Percentiles rank a stretch among this genome's conserved stretches.
Conservation (phyloP, 2,329 filamentous ascomycete species). For the Calycina herbarum region DNA sequence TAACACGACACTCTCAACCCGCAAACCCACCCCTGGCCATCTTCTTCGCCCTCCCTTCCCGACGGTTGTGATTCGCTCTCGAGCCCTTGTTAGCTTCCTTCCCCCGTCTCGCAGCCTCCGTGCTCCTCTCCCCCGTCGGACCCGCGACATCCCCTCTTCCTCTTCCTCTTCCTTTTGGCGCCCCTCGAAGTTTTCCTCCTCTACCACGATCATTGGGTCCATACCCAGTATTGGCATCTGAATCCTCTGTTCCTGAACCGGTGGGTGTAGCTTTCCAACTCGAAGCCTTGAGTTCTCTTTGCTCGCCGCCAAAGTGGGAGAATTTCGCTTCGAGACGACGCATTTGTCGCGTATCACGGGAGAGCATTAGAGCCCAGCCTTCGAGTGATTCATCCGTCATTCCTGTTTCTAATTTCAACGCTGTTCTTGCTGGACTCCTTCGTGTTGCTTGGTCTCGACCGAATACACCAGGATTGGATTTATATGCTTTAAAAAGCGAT, state of each 20-base stretch:
- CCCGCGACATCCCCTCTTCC: conserved; percentile 63
- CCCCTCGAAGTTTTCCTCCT: conserved; percentile 46
- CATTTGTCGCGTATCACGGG: conserved; percentile 67
- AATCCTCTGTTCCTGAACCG: conserved; percentile 58
- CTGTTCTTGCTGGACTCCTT: conserved; percentile 59
- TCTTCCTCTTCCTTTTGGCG: conserved; percentile 46
- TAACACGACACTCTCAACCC: conserved; percentile 19
- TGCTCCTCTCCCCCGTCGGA: conserved; percentile 67
- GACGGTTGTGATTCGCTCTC: conserved; percentile 81
- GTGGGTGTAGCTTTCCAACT: conserved; percentile 60
- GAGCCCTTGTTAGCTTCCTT: conserved; percentile 85
- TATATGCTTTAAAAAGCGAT: conserved; percentile 71
- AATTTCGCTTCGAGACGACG: conserved; percentile 71
- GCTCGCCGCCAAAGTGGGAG: conserved; percentile 63
- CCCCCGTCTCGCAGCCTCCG: conserved; percentile 66
- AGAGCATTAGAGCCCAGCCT: conserved; percentile 88
- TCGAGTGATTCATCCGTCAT: conserved; percentile 95
- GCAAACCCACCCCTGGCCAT: conserved; percentile 57
- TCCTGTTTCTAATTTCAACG: conserved; percentile 72
- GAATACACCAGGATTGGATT: conserved; percentile 64
- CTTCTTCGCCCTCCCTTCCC: conserved; percentile 67
- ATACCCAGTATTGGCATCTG: conserved; percentile 45
- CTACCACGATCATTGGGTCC: conserved; percentile 42
- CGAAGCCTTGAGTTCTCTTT: conserved; percentile 64
- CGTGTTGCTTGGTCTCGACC: conserved; percentile 70